Evolutionary conservation across 139 green algal species (phyloP), one percentile per base, ranked within the genome.

Genomic region (Spirogloea muscicola): DNA sequence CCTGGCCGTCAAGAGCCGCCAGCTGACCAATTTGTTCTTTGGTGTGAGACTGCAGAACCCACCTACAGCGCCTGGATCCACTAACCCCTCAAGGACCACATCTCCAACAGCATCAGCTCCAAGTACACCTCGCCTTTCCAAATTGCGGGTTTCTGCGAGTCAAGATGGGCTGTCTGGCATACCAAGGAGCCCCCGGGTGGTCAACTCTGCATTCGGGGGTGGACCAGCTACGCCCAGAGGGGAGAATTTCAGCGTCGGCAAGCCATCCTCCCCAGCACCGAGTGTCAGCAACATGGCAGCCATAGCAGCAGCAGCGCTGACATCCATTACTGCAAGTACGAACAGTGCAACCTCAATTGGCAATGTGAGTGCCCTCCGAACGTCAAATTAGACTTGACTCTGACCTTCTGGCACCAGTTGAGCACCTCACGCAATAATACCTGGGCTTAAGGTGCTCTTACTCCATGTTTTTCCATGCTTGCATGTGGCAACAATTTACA

Each of bases 31-130:
- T 55, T 55, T 55, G 21, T 55, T 55, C 46, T 55, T 21, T 55
- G 21, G 21, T 55, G 46, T 55, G 46, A 31, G 7, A 43, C 6
- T 33, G 40, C 52, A 62, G 52, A n/a, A n/a, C n/a, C n/a, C n/a
- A n/a, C 40, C 7, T 62, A 5, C 52, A 62, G 31, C 37, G 52
- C 52, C 52, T 33, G 40, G 31, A 9, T 62, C 52, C 40, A 6
- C 6, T 39, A 33, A 31, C 7, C 52, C 6, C 18, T 62, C 52
- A 9, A 31, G 52, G 5, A 33, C 10, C 4, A 9, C 59, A 4
- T 68, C 59, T 5, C 59, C 59, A 18, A 55, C 59, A 13, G 59
- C 18, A 5, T 68, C 59, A 5, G 59, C 37, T 31, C 34, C 59
- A 5, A 34, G 27, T 6, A 68, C 59, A 6, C 59, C 59, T 3